phyloP scores from a whole-genome alignment of 2,329 filamentous ascomycete species.

The Apiospora hydei region DNA sequence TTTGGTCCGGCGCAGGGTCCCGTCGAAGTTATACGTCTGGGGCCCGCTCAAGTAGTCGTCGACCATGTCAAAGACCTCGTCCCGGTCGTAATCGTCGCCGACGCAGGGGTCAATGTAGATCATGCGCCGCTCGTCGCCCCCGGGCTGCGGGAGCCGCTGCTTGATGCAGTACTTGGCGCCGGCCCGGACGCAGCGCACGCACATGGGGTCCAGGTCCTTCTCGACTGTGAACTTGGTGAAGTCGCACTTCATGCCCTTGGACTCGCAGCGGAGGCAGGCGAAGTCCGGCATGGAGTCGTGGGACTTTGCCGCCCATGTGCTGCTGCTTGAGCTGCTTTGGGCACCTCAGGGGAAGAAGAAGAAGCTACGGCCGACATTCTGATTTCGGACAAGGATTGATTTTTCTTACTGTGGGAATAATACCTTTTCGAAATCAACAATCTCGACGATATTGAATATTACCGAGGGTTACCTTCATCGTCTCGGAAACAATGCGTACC shows the following conservation, averaged over 20 bases:
- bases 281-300: neutral
- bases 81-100: neutral
- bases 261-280: slow-evolving; percentile 9
- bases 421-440: neutral
- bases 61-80: neutral
- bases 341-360: neutral
- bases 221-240: neutral
- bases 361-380: neutral
- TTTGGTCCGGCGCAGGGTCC: neutral
- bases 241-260: slow-evolving; percentile 10
- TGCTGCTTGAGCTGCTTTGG: neutral
- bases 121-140: neutral
- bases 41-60: neutral
- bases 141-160: neutral
- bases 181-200: neutral
- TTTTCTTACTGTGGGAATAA: neutral
- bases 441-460: neutral
- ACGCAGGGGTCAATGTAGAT: neutral
- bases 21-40: neutral
- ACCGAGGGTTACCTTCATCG: neutral
- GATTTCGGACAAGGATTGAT: neutral
- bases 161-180: slow-evolving; percentile 13
- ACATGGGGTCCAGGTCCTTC: neutral
- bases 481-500: neutral
- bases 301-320: neutral